Evolutionary conservation across 768 basidiomycete species (phyloP), one percentile per base, ranked within the genome.

Genomic region (Cyclocybe cylindracea): DNA sequence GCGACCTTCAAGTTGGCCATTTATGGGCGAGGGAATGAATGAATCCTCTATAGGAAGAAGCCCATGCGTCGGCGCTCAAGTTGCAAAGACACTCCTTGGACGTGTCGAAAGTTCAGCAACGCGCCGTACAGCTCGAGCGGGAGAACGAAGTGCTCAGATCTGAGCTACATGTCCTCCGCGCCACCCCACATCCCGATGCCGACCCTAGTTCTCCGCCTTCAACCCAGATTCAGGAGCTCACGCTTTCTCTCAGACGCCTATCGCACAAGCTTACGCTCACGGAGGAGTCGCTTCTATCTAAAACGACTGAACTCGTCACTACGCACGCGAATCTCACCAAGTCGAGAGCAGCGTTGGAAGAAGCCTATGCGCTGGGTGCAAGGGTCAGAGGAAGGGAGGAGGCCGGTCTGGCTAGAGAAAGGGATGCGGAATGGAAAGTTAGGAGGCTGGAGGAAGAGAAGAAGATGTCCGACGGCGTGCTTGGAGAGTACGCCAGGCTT

Each of bases 401-500:
- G 56, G 78, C 79, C 4, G 71, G 70, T 1, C 73, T 75, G 37
- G 64, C 64, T 4, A 73, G 77, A n/a, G 81, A 84, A 57, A 64
- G 75, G 16, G 77, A 76, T 31, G 62, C 87, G 44, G 72, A 78
- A 56, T 54, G 71, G 55, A 76, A 66, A 57, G 64, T 82, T 3
- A 71, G 68, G 35, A 71, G 69, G 16, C 76, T 77, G 3, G 79
- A 85, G 54, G 84, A 88, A 63, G 79, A 85, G 54, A 69, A 72
- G 33, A 76, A 73, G 57, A 80, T 89, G 77, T 75, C 77, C 37
- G 89, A 91, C 50, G 62, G 78, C 31, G 85, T 83, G 4, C 78
- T 91, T 11, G 72, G 77, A 46, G 87, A 91, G 57, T 92, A 92
- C 46, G 90, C 90, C 0, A 82, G 82, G 51, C 77, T 92, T 10